Evolutionary conservation across 805 yeast species (phyloP), one percentile per base, ranked within the genome.

Genomic region (Kuraishia hungarica): DNA sequence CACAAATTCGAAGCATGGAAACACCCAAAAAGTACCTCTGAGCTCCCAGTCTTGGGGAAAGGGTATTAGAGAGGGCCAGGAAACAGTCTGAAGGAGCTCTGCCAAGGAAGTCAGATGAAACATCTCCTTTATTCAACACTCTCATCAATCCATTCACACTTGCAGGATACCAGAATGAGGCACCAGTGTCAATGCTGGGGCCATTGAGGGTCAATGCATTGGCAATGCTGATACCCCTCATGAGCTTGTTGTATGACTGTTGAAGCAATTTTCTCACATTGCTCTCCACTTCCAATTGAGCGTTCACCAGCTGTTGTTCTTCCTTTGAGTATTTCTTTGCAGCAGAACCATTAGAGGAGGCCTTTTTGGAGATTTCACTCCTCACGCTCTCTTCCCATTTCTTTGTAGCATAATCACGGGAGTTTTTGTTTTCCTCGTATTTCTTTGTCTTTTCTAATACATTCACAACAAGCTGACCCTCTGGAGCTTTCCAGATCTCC

Each of bases 371-470:
- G 43, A 91, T 74, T 63, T 90, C 93, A 59, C 83, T 82, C 62
- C 93, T 82, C 35, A 94, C 79, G 53, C 80, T 80, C 61, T 86
- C 91, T 65, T 94, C 99, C 98, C 98, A 93, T 67, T 89, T 83
- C 57, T 80, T 72, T 1, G 92, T 87, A 62, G 87, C 96, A 62
- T 89, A 89, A 63, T 91, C 97, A 64, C 85, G 91, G 1, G 89
- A 73, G 65, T 89, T 89, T 66, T 87, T 89, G 64, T 82, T 81
- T 15, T 82, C 81, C 63, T 74, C 78, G 2, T 64, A 51, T 55
- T 71, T 71, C 26, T 64, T 64, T 13, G 66, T 62, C 39, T 67
- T 64, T 43, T 77, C 79, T 52, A 88, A 67, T 4, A 88, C 82
- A 63, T 89, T 83, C 20, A 83, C 69, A 1, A 87, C 94, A 54